A percentile compares a stretch with the other conserved stretches of the same genome.
phyloP scores from a whole-genome alignment of 176 grass and related monocot genomes.

The Metroxylon sagu region DNA sequence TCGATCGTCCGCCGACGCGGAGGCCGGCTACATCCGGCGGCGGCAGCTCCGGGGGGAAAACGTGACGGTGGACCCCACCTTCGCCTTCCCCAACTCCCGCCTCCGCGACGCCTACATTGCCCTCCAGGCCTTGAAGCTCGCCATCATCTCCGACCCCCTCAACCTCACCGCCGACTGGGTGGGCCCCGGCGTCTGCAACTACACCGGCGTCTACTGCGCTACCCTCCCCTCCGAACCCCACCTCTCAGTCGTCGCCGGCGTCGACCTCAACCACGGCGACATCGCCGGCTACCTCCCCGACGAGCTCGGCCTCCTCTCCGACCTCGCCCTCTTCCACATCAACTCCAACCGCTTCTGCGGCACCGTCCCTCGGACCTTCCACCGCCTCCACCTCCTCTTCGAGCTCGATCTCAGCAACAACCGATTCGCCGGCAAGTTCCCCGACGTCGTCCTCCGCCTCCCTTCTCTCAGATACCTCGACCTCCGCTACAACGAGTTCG shows the following conservation, averaged over 20 bases:
- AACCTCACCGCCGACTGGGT: slow-evolving; percentile 64
- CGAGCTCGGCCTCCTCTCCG: slow-evolving; percentile 47
- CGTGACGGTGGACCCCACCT: slow-evolving; percentile 34
- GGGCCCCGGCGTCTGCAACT: slow-evolving; percentile 66
- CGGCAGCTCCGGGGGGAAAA: slow-evolving; percentile 28
- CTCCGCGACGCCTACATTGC: slow-evolving; percentile 72
- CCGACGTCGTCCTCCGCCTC: slow-evolving; percentile 38
- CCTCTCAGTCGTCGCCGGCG: slow-evolving; percentile 59
- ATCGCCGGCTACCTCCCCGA: slow-evolving; percentile 76
- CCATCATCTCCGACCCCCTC: slow-evolving; percentile 66
- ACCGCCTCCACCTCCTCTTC: background rate
- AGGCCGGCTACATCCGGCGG: slow-evolving; percentile 34
- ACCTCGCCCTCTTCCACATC: slow-evolving; percentile 71
- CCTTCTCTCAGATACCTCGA: slow-evolving; percentile 46
- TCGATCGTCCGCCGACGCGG: background rate
- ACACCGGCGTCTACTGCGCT: slow-evolving; percentile 68
- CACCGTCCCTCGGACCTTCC: slow-evolving; percentile 29
- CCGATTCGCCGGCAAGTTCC: slow-evolving; percentile 36
- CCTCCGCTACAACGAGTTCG: slow-evolving; percentile 68
- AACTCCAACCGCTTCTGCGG: slow-evolving; percentile 99
- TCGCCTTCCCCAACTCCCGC: slow-evolving; percentile 42
- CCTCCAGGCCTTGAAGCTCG: slow-evolving; percentile 59
- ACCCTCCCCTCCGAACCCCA: slow-evolving; percentile 23
- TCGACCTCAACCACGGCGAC: slow-evolving; percentile 96
- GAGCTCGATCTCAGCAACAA: too few species aligned